phyloP scores from a whole-genome alignment of 2,329 filamentous ascomycete genomes.

The Paecilomyces sp. region DNA sequence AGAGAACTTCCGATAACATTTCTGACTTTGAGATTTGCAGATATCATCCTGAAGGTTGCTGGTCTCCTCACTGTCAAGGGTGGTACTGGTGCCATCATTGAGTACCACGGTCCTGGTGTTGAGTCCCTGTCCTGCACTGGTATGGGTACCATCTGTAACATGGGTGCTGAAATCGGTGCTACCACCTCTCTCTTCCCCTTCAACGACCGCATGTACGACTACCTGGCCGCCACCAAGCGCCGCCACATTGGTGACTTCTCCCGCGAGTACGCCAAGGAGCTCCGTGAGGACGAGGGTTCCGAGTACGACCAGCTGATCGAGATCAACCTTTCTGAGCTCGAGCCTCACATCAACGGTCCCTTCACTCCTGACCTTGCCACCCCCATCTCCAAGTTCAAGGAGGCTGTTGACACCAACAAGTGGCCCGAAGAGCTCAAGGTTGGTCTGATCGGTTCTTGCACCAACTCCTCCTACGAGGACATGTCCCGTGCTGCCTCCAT shows the following conservation, averaged over 20 bases:
- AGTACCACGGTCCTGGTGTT: conserved; percentile 59
- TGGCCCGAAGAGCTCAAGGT: conserved; percentile 98
- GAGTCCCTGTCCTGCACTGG: conserved; percentile 72
- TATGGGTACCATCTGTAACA: conserved; percentile 73
- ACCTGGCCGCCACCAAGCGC: conserved; percentile 86
- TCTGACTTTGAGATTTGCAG: conserved; percentile 35
- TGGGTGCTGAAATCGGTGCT: conserved; percentile 60
- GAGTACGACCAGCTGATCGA: conserved; percentile 96
- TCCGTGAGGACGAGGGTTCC: conserved; percentile 79
- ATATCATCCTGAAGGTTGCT: conserved; percentile 95
- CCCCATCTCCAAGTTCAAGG: conserved; percentile 94
- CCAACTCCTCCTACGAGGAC: conserved; percentile 82
- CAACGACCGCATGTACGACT: conserved; percentile 97
- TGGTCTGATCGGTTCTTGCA: conserved; percentile 96
- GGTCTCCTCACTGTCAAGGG: conserved; percentile 97
- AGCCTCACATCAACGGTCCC: conserved; percentile 97
- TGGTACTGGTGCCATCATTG: conserved; percentile 76
- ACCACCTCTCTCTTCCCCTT: conserved; percentile 96
- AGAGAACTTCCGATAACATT: neutral
- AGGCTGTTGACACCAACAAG: conserved; percentile 85
- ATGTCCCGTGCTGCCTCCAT: conserved; percentile 93
- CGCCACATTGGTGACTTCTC: conserved; percentile 85
- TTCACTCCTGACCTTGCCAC: conserved; percentile 98
- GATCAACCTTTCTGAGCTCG: conserved; percentile 88
- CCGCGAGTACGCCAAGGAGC: conserved; percentile 73